A percentile compares a stretch with the other conserved stretches of the same genome.
Evolutionary conservation across 1,284 basidiomycete species (phyloP).

Genomic region (Neonothopanus nambi): DNA sequence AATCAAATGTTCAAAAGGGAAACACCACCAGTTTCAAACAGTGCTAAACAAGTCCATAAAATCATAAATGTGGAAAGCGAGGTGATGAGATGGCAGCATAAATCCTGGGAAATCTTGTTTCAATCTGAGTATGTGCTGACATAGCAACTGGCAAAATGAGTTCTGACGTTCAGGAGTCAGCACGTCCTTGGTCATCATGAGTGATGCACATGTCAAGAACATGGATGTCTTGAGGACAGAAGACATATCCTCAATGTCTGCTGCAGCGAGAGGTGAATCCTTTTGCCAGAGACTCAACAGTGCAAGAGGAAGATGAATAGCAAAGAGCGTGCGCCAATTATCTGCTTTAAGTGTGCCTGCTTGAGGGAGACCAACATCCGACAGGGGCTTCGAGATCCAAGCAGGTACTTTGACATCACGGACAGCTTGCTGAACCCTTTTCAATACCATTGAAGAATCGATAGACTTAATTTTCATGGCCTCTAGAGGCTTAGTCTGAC

Average conservation of each 20-base stretch:
- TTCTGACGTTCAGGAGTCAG: background rate
- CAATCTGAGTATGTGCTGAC: conserved; percentile 5
- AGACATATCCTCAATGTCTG: background rate
- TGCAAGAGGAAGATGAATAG: conserved; percentile 5
- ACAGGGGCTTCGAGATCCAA: conserved; percentile 8
- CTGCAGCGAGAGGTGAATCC: conserved; percentile 5
- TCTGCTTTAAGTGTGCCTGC: conserved; percentile 14
- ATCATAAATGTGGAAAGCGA: conserved; percentile 13
- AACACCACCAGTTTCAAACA: conserved; percentile 12
- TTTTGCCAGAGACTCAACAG: conserved; percentile 12
- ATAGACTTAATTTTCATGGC: background rate
- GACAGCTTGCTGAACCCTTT: conserved; percentile 3
- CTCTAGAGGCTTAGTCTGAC: background rate
- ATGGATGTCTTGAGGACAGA: conserved; percentile 1
- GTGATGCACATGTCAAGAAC: conserved; percentile 6
- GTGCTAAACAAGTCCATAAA: conserved; percentile 12
- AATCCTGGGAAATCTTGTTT: conserved; percentile 10
- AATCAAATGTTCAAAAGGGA: conserved; percentile 6
- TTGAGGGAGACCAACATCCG: conserved; percentile 1
- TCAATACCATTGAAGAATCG: background rate
- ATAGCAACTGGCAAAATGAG: background rate
- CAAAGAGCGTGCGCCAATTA: conserved; percentile 9
- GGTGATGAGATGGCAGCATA: conserved; percentile 9
- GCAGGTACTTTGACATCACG: conserved; percentile 1
- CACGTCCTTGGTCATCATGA: conserved; percentile 5